A percentile compares a stretch with the other conserved stretches of the same genome.
phyloP scores from a whole-genome alignment of 2,329 filamentous ascomycete species.

The Talaromyces piceae region DNA sequence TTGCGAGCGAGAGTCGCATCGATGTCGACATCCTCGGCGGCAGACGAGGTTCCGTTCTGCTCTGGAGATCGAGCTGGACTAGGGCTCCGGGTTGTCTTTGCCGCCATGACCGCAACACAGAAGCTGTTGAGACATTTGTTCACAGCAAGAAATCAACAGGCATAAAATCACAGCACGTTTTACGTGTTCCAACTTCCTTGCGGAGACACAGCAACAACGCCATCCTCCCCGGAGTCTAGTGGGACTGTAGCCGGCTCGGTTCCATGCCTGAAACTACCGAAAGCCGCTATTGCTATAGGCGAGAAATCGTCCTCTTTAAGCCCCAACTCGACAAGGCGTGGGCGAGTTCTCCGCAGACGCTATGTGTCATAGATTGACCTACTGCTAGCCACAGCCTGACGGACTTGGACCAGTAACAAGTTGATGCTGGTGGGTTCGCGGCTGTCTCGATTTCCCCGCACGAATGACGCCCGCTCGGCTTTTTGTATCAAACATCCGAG shows the following conservation, averaged over 20 bases:
- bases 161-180: too few relatives aligned
- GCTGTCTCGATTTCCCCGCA: too few relatives aligned
- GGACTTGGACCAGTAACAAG: too few relatives aligned
- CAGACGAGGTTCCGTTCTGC: background rate
- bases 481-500: too few relatives aligned
- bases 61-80: background rate
- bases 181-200: background rate
- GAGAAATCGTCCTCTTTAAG: too few relatives aligned
- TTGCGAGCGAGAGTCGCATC: too few relatives aligned
- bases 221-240: background rate
- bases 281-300: background rate
- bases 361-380: background rate
- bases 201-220: background rate
- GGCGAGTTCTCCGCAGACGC: too few relatives aligned
- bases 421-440: too few relatives aligned
- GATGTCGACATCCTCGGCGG: background rate
- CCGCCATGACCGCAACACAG: background rate
- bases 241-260: background rate
- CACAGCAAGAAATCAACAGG: background rate
- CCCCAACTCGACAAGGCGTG: background rate
- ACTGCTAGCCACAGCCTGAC: background rate
- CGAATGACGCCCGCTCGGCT: too few relatives aligned
- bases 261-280: background rate
- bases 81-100: background rate
- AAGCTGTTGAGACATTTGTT: background rate